These are phyloP conservation scores for Sporothrix pallida DNA, from an alignment of 2,329 filamentous ascomycete species.

Conservation along the genomic window DNA sequence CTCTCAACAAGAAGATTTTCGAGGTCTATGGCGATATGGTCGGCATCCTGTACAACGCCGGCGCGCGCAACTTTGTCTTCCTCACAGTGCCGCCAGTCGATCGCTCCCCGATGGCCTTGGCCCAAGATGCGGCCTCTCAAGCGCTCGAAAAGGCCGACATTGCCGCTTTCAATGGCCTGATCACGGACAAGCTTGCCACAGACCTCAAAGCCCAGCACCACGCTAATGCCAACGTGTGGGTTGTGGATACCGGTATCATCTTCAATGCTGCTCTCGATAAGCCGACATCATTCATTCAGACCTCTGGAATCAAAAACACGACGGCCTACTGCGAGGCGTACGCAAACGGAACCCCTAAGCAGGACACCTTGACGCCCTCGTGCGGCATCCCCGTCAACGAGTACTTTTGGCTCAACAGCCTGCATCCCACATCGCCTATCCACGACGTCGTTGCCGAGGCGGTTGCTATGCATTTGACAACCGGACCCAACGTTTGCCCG, in stretches of 20 bases:
- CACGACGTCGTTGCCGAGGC: conserved; percentile 63
- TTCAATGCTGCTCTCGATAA: conserved; percentile 53
- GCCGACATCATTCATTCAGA: conserved; percentile 53
- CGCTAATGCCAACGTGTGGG: conserved; percentile 32
- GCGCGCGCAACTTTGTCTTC: conserved; percentile 64
- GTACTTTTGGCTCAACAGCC: conserved; percentile 68
- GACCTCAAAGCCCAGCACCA: conserved; percentile 29
- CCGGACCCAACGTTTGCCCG: conserved; percentile 49
- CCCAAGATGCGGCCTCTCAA: conserved; percentile 38
- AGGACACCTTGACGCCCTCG: conserved; percentile 49
- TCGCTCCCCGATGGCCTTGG: conserved; percentile 47
- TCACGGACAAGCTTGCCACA: conserved; percentile 1
- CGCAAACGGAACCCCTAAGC: conserved; percentile 54
- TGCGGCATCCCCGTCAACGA: conserved; percentile 64
- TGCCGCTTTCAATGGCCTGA: conserved; percentile 34
- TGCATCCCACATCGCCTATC: conserved; percentile 69
- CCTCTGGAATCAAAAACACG: conserved; percentile 59
- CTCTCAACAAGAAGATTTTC: conserved; percentile 50
- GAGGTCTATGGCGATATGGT: conserved; percentile 51
- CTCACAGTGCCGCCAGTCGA: conserved; percentile 62
- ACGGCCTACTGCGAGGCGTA: conserved; percentile 62
- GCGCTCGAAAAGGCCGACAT: conserved; percentile 41
- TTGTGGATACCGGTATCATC: conserved; percentile 50
- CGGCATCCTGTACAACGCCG: conserved; percentile 56
- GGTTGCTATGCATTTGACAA: conserved; percentile 50